Base-by-base conservation (phyloP, 1,284 basidiomycete genomes). In the Ganoderma multipileum region DNA sequence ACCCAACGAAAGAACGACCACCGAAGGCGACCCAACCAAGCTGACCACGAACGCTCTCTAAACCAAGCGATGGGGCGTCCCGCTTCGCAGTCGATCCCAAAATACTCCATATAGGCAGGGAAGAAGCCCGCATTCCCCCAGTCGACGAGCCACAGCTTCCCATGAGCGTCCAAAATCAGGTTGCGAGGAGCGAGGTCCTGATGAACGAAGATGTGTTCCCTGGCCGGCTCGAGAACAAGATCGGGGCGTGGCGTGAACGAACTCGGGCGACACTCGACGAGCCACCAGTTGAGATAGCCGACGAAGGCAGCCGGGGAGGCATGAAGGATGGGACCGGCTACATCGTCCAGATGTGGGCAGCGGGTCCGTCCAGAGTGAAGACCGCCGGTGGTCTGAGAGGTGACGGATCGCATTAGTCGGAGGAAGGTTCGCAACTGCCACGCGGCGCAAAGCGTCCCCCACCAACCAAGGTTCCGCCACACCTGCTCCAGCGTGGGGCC, bases 71-170 rank as follows among this genome's bases (percentile, higher is more conserved):
- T 50, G 61, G 26, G 20, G n/a, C 20, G 36, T 41, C 39, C 8
- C 9, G 8, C 7, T 14, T 3, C 8, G 9, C 36, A 5, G 18
- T 52, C 36, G 64, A 68, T 70, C 41, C 66, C 71, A 30, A 62
- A 54, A 55, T 74, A 75, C 61, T 76, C 75, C 47, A 75, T 65
- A 41, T 57, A 75, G 12, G 42, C 42, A 14, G 75, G 75, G 61
- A 73, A 76, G 52, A 65, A 75, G 18, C 73, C 74, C 1, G 74
- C 60, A 38, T 20, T 36, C 12, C 52, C 72, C 73, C 69, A 75
- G 64, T 76, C 75, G 28, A 75, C 66, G 39, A 75, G 42, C 72
- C 73, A 75, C 3, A 75, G 68, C 18, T 36, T 61, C n/a, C 70
- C 65, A 18, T 63, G 50, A n/a, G 61, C 54, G 36, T 72, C 73